Percentiles rank a stretch among this genome's conserved stretches.
Conservation (phyloP, 2,329 filamentous ascomycete genomes). For the Apiospora marii region DNA sequence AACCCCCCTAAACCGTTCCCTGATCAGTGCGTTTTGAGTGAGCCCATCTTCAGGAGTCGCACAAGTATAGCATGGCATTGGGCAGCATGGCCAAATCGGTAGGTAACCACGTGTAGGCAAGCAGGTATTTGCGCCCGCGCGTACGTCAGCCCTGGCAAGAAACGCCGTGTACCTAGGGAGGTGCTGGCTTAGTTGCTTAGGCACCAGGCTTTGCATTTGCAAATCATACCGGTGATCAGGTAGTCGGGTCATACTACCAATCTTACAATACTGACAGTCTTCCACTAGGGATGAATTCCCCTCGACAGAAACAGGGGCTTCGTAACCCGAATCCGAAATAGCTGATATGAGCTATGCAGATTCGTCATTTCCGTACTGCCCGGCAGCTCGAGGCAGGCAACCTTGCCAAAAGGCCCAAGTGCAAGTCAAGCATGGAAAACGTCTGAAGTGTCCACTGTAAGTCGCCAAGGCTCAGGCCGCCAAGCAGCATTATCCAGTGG, state of each 20-base stretch:
- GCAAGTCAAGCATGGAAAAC: conserved; percentile 18
- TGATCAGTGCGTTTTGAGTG: neutral
- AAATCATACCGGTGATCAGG: too few relatives aligned
- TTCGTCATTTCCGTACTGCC: conserved; percentile 18
- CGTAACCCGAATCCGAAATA: conserved; percentile 15
- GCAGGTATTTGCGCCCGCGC: neutral
- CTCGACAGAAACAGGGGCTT: conserved; percentile 14
- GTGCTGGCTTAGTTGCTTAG: neutral
- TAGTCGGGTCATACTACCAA: neutral
- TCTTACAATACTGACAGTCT: neutral
- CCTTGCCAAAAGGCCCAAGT: conserved; percentile 9
- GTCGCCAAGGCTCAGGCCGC: conserved; percentile 5
- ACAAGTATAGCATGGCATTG: conserved; percentile 7
- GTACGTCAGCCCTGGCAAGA: conserved; percentile 6
- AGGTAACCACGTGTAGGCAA: neutral
- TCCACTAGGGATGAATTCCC: neutral
- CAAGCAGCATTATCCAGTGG: neutral
- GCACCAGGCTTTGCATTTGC: neutral
- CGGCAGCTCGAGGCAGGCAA: neutral
- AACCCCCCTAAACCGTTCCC: neutral
- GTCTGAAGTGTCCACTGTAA: conserved; percentile 19
- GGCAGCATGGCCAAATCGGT: neutral
- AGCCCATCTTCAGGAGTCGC: neutral
- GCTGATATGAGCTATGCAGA: neutral
- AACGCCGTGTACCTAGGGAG: neutral